Base-by-base conservation (phyloP, 768 basidiomycete genomes). In the Tephrocybe sp. region DNA sequence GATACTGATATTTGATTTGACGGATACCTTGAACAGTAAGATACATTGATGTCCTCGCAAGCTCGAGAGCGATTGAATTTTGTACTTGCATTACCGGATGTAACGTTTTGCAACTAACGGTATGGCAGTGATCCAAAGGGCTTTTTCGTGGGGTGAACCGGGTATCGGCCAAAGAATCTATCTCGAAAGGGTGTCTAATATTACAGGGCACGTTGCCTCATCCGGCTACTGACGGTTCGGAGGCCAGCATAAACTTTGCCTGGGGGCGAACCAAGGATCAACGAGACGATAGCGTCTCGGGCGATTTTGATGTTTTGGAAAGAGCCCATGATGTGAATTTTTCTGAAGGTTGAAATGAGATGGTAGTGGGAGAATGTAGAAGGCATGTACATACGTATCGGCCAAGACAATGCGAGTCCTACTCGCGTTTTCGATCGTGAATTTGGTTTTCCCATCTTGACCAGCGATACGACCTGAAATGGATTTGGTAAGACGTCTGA, bases 251-350 rank as follows among this genome's bases (percentile, higher is more conserved):
- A 91, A 5, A 93, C 91, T 65, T 93, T 92, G 45, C 95, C 95
- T 44, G 95, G 95, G 0, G 95, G 95, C 12, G 93, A 95, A 26
- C 95, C 95, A 14, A 98, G 78, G 58, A 98, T 98, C 17, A 97
- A 81, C 12, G 92, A 93, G 23, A 97, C 95, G 55, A 99, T 86
- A 5, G 97, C 94, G 68, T 98, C 96, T 50, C 95, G 81, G 0
- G 97, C 97, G 51, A 98, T 83, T 71, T 96, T 97, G 77, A 99
- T 98, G 64, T 97, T 97, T 75, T 95, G 92, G 74, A 97, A 98
- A 14, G 95, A 96, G 20, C 97, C 97, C 69, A 99, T 86, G 60
- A 99, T 98, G 61, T 98, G 95, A 33, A 99, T 97, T 81, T 97
- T 95, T 24, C 95, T 97, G 62, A 5, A 55, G n/a, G 54, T 18